Percentiles rank a stretch among this genome's conserved stretches.
These are phyloP conservation scores for Fraxinus greggii DNA, from an alignment of 305 asterid genomes.

Conservation along the genomic window DNA sequence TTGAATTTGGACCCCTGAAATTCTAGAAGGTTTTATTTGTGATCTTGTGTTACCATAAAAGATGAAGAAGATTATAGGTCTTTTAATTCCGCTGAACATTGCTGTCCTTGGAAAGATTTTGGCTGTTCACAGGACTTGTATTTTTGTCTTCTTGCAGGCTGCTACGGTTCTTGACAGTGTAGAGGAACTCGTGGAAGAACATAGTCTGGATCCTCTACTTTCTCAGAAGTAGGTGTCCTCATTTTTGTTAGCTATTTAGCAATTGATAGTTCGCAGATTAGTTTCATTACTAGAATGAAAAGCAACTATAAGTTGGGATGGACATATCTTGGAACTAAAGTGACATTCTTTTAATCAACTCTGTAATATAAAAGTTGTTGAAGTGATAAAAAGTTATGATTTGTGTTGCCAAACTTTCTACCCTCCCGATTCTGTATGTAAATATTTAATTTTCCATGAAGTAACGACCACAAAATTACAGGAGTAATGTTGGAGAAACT, in stretches of 20 bases:
- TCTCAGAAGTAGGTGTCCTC: conserved; percentile 48
- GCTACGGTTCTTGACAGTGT: conserved; percentile 59
- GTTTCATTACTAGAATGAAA: not conserved
- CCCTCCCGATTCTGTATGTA: conserved; percentile 2
- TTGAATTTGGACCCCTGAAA: not conserved
- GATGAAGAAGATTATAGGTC: not conserved
- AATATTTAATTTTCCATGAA: conserved; percentile 8
- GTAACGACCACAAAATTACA: conserved; percentile 38
- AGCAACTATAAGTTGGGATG: conserved; percentile 5
- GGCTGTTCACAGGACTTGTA: not conserved
- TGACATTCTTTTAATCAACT: not conserved
- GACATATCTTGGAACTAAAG: not conserved
- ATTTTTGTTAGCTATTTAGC: not conserved
- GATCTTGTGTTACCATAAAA: not conserved
- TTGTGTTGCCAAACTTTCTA: conserved; percentile 5
- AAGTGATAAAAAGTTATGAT: conserved; percentile 1
- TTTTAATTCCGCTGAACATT: not conserved
- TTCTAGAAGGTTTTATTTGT: not conserved
- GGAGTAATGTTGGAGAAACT: conserved; percentile 61
- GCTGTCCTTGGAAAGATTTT: conserved; percentile 1
- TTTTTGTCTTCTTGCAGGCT: conserved; percentile 41
- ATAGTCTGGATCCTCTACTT: conserved; percentile 55
- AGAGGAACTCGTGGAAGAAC: conserved; percentile 82
- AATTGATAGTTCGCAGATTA: conserved; percentile 8
- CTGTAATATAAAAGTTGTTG: not conserved